These are phyloP conservation scores for Scleromitrula shiraiana DNA, from an alignment of 2,329 filamentous ascomycete species.

Conservation along the genomic window DNA sequence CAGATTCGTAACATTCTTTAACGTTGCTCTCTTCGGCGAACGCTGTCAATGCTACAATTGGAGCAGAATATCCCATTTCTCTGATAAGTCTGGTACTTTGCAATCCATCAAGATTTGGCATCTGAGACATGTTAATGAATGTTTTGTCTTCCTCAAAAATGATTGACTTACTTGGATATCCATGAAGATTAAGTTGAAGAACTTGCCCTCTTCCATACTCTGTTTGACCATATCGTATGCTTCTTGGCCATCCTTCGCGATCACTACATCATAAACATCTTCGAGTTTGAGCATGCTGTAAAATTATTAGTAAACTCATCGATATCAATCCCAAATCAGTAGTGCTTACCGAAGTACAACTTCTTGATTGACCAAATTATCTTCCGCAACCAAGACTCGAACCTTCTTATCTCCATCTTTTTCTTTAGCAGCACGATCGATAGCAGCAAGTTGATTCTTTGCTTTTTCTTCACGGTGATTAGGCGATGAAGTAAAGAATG, in stretches of 20 bases:
- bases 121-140: conserved; percentile 38
- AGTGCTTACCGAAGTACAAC: conserved; percentile 44
- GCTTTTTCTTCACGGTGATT: conserved; percentile 22
- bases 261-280: conserved; percentile 77
- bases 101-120: conserved; percentile 87
- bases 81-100: conserved; percentile 81
- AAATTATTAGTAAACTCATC: conserved; percentile 44
- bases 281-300: conserved; percentile 63
- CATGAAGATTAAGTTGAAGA: conserved; percentile 91
- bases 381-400: conserved; percentile 79
- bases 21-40: conserved; percentile 88
- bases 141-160: too few relatives aligned
- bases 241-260: conserved; percentile 80
- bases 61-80: conserved; percentile 75
- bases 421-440: conserved; percentile 57
- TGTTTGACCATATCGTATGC: conserved; percentile 80
- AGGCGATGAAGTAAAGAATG: conserved; percentile 53
- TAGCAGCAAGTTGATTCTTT: conserved; percentile 55
- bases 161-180: conserved; percentile 54
- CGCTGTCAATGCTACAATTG: conserved; percentile 84
- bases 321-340: conserved; percentile 34
- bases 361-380: conserved; percentile 58
- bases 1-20: conserved; percentile 76
- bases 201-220: conserved; percentile 63
- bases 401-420: conserved; percentile 54